Evolutionary conservation across 2,329 filamentous ascomycete species (phyloP).

Genomic region (Trichoderma sp.): DNA sequence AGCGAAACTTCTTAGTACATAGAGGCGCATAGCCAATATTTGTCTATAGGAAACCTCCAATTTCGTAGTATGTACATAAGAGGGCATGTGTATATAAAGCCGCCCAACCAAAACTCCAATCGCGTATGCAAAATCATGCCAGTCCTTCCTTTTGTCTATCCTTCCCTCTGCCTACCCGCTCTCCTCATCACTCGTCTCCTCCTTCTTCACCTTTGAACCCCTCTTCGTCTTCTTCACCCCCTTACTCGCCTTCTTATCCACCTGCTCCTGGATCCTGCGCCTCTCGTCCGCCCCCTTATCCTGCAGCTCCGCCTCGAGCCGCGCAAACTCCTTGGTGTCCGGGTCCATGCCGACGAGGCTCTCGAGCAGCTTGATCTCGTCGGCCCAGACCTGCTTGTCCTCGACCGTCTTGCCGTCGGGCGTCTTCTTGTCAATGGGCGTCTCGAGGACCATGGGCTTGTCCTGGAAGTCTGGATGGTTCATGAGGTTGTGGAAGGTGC

Average conservation of each 20-base stretch:
- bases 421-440: conserved; percentile 78
- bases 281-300: conserved; percentile 71
- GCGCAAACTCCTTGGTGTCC: conserved; percentile 70
- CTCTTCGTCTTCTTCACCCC: conserved; percentile 51
- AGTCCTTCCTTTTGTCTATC: background rate
- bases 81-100: too few species aligned
- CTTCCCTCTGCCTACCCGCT: conserved; percentile 36
- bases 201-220: conserved; percentile 39
- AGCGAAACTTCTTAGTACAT: too few species aligned
- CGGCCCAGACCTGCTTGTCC: conserved; percentile 83
- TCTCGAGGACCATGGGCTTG: conserved; percentile 92
- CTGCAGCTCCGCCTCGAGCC: conserved; percentile 65
- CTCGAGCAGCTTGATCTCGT: conserved; percentile 94
- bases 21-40: background rate
- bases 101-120: too few species aligned
- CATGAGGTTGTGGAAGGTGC: conserved; percentile 88
- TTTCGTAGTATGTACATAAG: background rate
- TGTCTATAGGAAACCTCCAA: background rate
- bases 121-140: too few species aligned
- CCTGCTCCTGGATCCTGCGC: conserved; percentile 74
- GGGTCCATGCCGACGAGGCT: conserved; percentile 81
- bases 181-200: conserved; percentile 40
- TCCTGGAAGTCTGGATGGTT: conserved; percentile 76
- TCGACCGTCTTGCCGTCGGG: conserved; percentile 68
- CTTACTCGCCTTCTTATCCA: conserved; percentile 71